phyloP scores from a whole-genome alignment of 768 basidiomycete species.

The Suillus cothurnatus region DNA sequence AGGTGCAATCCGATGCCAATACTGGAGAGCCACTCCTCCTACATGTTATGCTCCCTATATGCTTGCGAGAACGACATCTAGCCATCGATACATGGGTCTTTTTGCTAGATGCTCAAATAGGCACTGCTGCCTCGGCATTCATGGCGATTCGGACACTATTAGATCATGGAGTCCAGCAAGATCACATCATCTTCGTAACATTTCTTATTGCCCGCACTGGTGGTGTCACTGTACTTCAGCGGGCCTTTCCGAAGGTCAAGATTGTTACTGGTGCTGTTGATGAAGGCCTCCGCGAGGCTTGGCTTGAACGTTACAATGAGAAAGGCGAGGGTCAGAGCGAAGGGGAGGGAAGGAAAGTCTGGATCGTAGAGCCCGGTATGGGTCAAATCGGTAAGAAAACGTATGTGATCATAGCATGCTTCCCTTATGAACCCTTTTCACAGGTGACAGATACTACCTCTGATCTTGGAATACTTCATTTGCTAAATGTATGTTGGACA shows the following conservation, averaged over 20 bases:
- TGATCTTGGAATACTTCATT: slow-evolving; percentile 2
- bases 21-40: slow-evolving; percentile 89
- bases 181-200: slow-evolving; percentile 86
- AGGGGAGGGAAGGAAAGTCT: slow-evolving; percentile 64
- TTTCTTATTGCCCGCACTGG: slow-evolving; percentile 87
- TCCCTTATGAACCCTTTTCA: not conserved
- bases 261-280: slow-evolving; percentile 88
- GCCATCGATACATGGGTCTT: slow-evolving; percentile 82
- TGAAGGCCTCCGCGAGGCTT: slow-evolving; percentile 70
- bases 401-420: not conserved
- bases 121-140: slow-evolving; percentile 89
- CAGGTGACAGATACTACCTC: slow-evolving; percentile 8
- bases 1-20: slow-evolving; percentile 81
- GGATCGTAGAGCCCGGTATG: slow-evolving; percentile 87
- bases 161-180: slow-evolving; percentile 87
- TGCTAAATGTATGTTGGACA: not conserved
- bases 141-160: slow-evolving; percentile 94
- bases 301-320: slow-evolving; percentile 60
- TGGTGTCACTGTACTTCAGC: slow-evolving; percentile 73
- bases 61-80: slow-evolving; percentile 62
- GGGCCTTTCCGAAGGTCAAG: slow-evolving; percentile 83
- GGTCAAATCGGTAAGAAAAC: slow-evolving; percentile 73
- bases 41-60: slow-evolving; percentile 77
- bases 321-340: slow-evolving; percentile 43
- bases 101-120: slow-evolving; percentile 92